Percentiles rank a stretch among this genome's conserved stretches.
These are phyloP conservation scores for Glycine tomentella DNA, from an alignment of 306 rosid genomes.

Conservation along the genomic window DNA sequence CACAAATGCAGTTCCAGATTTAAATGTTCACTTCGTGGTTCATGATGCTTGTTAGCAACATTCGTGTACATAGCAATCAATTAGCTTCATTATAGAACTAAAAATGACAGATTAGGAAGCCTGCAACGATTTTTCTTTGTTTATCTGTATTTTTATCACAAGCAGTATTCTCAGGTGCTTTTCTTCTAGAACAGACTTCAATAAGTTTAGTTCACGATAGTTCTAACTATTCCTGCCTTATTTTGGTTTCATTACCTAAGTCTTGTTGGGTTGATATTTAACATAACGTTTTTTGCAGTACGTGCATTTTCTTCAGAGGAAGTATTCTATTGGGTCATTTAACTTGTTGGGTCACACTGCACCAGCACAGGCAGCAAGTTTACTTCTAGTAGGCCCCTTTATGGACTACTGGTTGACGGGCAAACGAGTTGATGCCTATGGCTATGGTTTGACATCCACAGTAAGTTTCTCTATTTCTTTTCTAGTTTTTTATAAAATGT, in stretches of 20 bases:
- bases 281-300: slow-evolving; percentile 59
- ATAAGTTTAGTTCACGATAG: slow-evolving; percentile 17
- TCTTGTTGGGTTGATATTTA: slow-evolving; percentile 41
- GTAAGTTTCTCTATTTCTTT: slow-evolving; percentile 58
- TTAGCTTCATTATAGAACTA: slow-evolving; percentile 29
- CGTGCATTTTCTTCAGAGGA: slow-evolving; percentile 84
- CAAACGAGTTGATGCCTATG: slow-evolving; percentile 69
- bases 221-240: slow-evolving; percentile 10
- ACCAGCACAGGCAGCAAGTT: slow-evolving; percentile 78
- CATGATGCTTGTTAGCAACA: slow-evolving; percentile 38
- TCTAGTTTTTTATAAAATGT: slow-evolving; percentile 13
- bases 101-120: slow-evolving; percentile 18
- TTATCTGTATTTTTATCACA: slow-evolving; percentile 26
- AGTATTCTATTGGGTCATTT: slow-evolving; percentile 84
- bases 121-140: slow-evolving; percentile 22
- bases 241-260: slow-evolving; percentile 25
- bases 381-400: slow-evolving; percentile 75
- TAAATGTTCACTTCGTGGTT: slow-evolving; percentile 37
- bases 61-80: slow-evolving; percentile 23
- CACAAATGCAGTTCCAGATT: slow-evolving; percentile 36
- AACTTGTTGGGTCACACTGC: slow-evolving; percentile 88
- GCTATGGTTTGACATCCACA: slow-evolving; percentile 58
- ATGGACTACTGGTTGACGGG: slow-evolving; percentile 77
- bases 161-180: neutral
- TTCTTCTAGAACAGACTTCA: neutral